A percentile compares a stretch with the other conserved stretches of the same genome.
These are phyloP conservation scores for Ascomycota sp. DNA, from an alignment of 2,329 filamentous ascomycete species.

Conservation along the genomic window DNA sequence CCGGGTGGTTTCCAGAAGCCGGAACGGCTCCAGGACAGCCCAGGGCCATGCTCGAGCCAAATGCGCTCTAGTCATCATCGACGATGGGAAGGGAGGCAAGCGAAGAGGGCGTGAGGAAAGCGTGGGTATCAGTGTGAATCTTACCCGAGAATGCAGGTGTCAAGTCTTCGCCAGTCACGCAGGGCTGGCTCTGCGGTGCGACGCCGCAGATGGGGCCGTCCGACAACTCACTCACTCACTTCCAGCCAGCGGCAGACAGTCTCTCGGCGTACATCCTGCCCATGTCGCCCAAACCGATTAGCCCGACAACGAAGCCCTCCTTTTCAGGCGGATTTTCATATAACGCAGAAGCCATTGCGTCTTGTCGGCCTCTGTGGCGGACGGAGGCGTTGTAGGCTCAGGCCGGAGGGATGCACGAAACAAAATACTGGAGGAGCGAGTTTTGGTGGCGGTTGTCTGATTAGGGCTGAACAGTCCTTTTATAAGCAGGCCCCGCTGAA, in stretches of 20 bases:
- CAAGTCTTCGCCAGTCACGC: too few relatives aligned
- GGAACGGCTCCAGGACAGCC: constrained; percentile 46
- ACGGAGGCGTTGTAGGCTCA: too few relatives aligned
- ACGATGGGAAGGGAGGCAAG: constrained; percentile 6
- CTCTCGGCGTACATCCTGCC: constrained; percentile 90
- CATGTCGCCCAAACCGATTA: constrained; percentile 99
- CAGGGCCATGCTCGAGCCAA: constrained; percentile 94
- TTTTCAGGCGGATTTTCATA: constrained; percentile 19
- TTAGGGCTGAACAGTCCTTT: too few relatives aligned
- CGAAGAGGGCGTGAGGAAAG: too few relatives aligned
- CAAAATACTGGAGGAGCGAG: too few relatives aligned
- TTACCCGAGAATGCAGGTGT: too few relatives aligned
- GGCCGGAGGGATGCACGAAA: too few relatives aligned
- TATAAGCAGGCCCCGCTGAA: too few relatives aligned
- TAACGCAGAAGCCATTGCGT: constrained; percentile 10
- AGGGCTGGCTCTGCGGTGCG: too few relatives aligned
- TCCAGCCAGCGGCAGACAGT: constrained; percentile 84
- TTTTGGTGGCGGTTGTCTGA: too few relatives aligned
- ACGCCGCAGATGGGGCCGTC: neutral
- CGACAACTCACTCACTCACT: constrained; percentile 28
- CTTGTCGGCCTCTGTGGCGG: too few relatives aligned
- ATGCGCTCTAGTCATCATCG: constrained; percentile 99
- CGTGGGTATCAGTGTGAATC: too few relatives aligned
- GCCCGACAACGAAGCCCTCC: constrained; percentile 60
- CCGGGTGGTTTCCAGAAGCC: constrained; percentile 38